Evolutionary conservation across 805 yeast genomes (phyloP).

Genomic region (Kodamaea fukazawae): DNA sequence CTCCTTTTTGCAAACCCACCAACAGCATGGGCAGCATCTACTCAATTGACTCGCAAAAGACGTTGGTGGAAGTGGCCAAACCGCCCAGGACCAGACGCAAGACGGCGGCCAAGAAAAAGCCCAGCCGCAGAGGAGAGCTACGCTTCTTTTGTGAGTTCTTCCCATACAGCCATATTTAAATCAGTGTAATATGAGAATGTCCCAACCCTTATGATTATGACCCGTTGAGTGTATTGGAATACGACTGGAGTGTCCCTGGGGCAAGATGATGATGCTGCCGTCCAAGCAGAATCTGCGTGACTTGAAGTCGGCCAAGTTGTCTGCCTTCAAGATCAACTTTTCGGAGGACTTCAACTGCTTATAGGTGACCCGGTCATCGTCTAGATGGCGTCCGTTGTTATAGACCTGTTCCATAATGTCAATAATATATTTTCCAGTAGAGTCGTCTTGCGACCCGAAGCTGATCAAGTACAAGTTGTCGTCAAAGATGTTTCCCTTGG

Average conservation of each 20-base stretch:
- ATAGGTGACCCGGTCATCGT: slow-evolving; percentile 50
- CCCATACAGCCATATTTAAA: background rate
- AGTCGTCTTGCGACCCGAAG: slow-evolving; percentile 35
- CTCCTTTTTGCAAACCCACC: no score
- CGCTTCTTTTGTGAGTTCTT: background rate
- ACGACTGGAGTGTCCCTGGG: slow-evolving; percentile 3
- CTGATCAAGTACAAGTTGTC: slow-evolving; percentile 45
- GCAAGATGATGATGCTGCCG: slow-evolving; percentile 46
- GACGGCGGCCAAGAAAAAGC: background rate
- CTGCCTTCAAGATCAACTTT: slow-evolving; percentile 17
- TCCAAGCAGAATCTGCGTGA: slow-evolving; percentile 64
- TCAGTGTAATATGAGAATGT: slow-evolving; percentile 2
- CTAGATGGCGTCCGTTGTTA: slow-evolving; percentile 52
- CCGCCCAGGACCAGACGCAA: background rate
- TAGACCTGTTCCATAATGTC: slow-evolving; percentile 59
- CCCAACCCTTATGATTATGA: slow-evolving; percentile 23
- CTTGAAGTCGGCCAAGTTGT: slow-evolving; percentile 12
- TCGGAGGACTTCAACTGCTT: slow-evolving; percentile 25
- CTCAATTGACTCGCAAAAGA: slow-evolving; percentile 1
- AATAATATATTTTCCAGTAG: slow-evolving; percentile 36
- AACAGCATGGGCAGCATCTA: no score
- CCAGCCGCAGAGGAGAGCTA: background rate
- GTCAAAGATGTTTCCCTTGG: slow-evolving; percentile 47
- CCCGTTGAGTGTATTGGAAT: slow-evolving; percentile 18
- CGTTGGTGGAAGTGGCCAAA: background rate